These are phyloP conservation scores for Candida stauntonica DNA, from an alignment of 805 yeast genomes.

Conservation along the genomic window DNA sequence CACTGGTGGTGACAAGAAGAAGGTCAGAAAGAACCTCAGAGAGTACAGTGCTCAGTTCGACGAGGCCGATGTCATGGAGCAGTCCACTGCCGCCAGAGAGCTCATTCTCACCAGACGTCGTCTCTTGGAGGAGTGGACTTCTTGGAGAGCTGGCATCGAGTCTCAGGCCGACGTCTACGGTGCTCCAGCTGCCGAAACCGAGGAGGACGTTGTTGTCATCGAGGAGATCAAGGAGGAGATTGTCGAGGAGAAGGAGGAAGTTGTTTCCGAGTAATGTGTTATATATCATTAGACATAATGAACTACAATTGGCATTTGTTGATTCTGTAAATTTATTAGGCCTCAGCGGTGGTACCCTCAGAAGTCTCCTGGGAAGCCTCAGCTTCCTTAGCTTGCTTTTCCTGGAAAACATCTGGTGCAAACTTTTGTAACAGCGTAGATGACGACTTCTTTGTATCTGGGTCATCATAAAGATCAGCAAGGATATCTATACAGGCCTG, in stretches of 20 bases:
- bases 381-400: background rate
- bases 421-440: conserved; percentile 42
- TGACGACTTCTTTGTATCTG: conserved; percentile 31
- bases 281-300: background rate
- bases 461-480: conserved; percentile 41
- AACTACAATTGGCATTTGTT: background rate
- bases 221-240: conserved; percentile 73
- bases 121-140: conserved; percentile 78
- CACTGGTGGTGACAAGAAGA: conserved; percentile 76
- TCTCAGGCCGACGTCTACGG: conserved; percentile 47
- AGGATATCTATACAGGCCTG: conserved; percentile 44
- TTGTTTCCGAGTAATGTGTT: conserved; percentile 13
- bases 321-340: too few species aligned
- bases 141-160: conserved; percentile 60
- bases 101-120: conserved; percentile 79
- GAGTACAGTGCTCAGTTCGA: conserved; percentile 92
- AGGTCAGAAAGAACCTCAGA: conserved; percentile 82
- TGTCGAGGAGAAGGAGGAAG: conserved; percentile 38
- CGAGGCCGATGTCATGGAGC: conserved; percentile 93
- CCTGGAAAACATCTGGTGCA: background rate
- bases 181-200: conserved; percentile 49
- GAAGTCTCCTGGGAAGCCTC: background rate
- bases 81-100: conserved; percentile 86
- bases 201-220: conserved; percentile 50
- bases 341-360: background rate